These are phyloP conservation scores for Wickerhamiella lipophila DNA, from an alignment of 805 yeast genomes.

Conservation along the genomic window DNA sequence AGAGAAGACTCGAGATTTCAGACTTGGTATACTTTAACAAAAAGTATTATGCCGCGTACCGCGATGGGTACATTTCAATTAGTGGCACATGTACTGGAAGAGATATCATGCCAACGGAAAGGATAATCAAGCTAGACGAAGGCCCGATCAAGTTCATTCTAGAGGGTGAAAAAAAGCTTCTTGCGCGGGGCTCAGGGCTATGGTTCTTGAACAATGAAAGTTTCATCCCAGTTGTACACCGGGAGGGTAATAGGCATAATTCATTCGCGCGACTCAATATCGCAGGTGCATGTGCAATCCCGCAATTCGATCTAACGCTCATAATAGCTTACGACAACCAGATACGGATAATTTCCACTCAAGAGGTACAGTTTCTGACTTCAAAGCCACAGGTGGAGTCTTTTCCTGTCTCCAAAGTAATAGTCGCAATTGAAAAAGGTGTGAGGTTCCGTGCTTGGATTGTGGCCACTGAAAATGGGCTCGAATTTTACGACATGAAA, in stretches of 20 bases:
- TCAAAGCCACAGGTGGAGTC: not conserved
- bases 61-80: not conserved
- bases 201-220: not conserved
- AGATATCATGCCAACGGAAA: not conserved
- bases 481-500: conserved; percentile 7
- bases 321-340: not conserved
- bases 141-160: not conserved
- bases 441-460: conserved; percentile 1
- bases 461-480: not conserved
- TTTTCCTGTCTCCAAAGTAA: not conserved
- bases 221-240: not conserved
- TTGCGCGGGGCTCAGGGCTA: not conserved
- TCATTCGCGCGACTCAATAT: not conserved
- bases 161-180: not conserved
- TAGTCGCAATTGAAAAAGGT: not conserved
- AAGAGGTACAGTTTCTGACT: not conserved
- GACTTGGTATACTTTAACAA: not conserved
- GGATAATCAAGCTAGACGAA: not conserved
- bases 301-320: conserved; percentile 1
- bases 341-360: not conserved
- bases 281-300: not conserved
- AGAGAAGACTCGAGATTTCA: not conserved
- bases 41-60: not conserved
- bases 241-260: not conserved
- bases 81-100: not conserved